phyloP scores from a whole-genome alignment of 108 stramenopile genomes.

The Fragilariopsis cylindrus region DNA sequence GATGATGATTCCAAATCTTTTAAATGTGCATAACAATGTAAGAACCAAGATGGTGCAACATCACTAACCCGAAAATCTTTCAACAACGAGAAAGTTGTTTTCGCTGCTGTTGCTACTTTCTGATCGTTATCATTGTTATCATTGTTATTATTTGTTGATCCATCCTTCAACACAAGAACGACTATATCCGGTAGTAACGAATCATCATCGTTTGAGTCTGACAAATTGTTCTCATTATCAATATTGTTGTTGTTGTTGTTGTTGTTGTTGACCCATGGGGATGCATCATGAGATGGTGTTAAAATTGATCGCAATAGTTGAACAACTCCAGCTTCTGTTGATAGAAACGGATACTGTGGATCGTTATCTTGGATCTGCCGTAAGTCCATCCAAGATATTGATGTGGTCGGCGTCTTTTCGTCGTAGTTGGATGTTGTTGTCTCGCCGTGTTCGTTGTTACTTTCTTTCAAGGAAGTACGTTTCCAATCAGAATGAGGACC shows the following conservation, averaged over 20 bases:
- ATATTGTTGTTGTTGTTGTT: neutral
- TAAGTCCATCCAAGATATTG: conserved; percentile 30
- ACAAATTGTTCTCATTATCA: neutral
- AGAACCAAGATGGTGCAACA: conserved; percentile 51
- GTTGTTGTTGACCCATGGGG: conserved; percentile 38
- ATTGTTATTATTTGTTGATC: neutral
- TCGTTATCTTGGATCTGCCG: conserved; percentile 5
- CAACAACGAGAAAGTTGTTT: conserved; percentile 8
- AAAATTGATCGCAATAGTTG: conserved; percentile 43
- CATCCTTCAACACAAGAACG: conserved; percentile 2
- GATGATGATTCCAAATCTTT: conserved; percentile 1
- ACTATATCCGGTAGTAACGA: conserved; percentile 11
- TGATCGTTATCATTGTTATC: neutral
- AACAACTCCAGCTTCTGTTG: conserved; percentile 20
- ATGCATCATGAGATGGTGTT: conserved; percentile 28
- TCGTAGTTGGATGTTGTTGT: too few relatives aligned
- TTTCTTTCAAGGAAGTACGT: neutral
- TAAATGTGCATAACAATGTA: conserved; percentile 32
- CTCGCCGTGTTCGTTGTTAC: neutral
- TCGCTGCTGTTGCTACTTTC: neutral
- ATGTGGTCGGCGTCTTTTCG: neutral
- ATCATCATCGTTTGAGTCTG: neutral
- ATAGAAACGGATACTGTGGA: neutral
- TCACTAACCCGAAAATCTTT: conserved; percentile 50
- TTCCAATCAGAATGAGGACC: conserved; percentile 38